A percentile compares a stretch with the other conserved stretches of the same genome.
These are phyloP conservation scores for Coccomyxa subellipsoidea DNA, from an alignment of 163 green algal species.

Conservation along the genomic window DNA sequence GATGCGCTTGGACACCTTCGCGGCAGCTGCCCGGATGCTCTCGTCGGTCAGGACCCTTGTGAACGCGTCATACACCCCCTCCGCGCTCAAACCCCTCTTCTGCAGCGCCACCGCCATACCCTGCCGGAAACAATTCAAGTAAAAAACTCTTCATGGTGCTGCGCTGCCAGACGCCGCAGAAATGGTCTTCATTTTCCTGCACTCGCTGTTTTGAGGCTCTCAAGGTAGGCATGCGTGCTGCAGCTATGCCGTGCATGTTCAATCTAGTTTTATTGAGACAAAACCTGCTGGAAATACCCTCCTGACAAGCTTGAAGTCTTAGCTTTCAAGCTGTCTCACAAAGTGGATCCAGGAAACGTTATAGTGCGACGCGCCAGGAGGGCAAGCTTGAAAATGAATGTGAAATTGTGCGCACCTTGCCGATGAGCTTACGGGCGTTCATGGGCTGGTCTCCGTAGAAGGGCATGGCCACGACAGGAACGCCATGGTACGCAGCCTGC, in stretches of 20 bases:
- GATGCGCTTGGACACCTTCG: neutral
- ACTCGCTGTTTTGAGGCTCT: no score
- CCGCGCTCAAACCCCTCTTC: neutral
- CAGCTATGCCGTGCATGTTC: no score
- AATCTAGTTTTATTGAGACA: no score
- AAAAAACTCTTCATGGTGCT: neutral
- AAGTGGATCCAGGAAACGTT: neutral
- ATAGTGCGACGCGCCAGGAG: neutral
- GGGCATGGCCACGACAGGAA: neutral
- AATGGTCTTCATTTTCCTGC: no score
- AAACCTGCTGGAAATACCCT: no score
- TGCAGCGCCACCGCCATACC: neutral
- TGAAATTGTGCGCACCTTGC: neutral
- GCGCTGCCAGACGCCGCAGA: no score
- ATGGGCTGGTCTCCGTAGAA: neutral
- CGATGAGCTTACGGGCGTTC: neutral
- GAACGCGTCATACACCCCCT: neutral
- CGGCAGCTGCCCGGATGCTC: neutral
- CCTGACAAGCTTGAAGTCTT: no score
- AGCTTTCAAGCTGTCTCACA: no score
- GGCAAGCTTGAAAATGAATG: neutral
- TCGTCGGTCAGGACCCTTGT: neutral
- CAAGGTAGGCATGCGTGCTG: no score
- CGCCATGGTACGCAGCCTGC: slow-evolving; percentile 8
- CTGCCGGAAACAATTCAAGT: no score